Conservation (phyloP, 202 grass and related monocot genomes). For the Setaria viridis region DNA sequence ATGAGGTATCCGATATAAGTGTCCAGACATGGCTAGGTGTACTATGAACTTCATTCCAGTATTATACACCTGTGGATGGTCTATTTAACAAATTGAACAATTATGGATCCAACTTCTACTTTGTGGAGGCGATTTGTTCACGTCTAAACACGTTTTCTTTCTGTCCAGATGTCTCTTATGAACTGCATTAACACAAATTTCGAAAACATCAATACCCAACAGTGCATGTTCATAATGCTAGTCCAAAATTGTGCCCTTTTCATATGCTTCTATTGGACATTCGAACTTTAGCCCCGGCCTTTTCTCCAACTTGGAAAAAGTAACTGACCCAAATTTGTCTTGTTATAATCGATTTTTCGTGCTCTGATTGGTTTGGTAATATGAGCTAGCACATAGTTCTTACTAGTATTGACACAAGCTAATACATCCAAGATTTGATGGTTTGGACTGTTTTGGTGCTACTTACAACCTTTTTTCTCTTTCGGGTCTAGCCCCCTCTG, state of each 20-base stretch:
- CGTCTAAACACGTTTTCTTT: background rate
- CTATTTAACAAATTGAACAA: background rate
- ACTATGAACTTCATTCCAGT: background rate
- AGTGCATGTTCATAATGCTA: background rate
- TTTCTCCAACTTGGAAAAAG: slow-evolving; percentile 19
- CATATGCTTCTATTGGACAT: background rate
- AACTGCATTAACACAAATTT: slow-evolving; percentile 7
- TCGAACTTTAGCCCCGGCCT: background rate
- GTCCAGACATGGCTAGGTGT: background rate
- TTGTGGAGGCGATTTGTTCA: background rate
- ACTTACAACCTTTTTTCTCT: background rate
- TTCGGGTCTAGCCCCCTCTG: background rate
- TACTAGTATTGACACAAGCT: slow-evolving; percentile 18
- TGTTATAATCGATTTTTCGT: background rate
- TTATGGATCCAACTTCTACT: background rate
- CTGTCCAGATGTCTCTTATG: background rate
- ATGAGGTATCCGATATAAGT: background rate
- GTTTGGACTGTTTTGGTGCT: background rate
- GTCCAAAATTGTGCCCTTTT: slow-evolving; percentile 21
- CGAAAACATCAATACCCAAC: background rate
- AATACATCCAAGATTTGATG: slow-evolving; percentile 4
- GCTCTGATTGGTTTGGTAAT: background rate
- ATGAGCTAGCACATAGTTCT: background rate
- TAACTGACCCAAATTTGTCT: background rate
- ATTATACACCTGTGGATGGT: background rate